Percentiles rank a stretch among this genome's conserved stretches.
phyloP scores from a whole-genome alignment of 176 grass and related monocot genomes.

The Carex parvula region DNA sequence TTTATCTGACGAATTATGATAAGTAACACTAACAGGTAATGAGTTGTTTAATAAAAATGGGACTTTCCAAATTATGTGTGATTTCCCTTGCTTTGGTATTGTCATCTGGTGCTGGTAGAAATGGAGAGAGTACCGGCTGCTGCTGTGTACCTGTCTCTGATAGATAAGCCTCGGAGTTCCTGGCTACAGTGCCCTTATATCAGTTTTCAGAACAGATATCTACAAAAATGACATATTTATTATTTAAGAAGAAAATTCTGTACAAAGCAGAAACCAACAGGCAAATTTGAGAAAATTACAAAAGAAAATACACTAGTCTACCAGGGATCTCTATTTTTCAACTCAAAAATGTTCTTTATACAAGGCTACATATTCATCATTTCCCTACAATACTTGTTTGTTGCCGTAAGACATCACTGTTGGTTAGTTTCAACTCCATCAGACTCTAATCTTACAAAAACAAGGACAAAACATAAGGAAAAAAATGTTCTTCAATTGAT shows the following conservation, averaged over 20 bases:
- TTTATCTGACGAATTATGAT: no score
- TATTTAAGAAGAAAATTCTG: not conserved
- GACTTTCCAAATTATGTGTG: no score
- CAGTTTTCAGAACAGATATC: not conserved
- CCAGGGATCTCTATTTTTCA: not conserved
- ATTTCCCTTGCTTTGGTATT: no score
- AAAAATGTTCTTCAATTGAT: not conserved
- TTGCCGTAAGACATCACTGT: not conserved
- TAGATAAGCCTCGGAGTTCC: not conserved
- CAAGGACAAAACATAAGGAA: not conserved
- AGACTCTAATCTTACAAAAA: not conserved
- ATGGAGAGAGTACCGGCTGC: no score
- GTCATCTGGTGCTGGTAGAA: not conserved
- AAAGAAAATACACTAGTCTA: not conserved
- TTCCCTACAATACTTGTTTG: not conserved
- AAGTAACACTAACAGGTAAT: no score
- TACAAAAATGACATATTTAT: not conserved
- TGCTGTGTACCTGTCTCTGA: not conserved
- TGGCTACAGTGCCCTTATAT: not conserved
- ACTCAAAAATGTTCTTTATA: not conserved
- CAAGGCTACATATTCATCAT: not conserved
- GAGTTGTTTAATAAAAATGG: no score
- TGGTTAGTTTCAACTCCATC: not conserved
- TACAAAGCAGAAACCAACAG: not conserved
- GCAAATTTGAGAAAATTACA: not conserved